These are phyloP conservation scores for Mycena rebaudengoi DNA, from an alignment of 768 basidiomycete species.

Conservation along the genomic window DNA sequence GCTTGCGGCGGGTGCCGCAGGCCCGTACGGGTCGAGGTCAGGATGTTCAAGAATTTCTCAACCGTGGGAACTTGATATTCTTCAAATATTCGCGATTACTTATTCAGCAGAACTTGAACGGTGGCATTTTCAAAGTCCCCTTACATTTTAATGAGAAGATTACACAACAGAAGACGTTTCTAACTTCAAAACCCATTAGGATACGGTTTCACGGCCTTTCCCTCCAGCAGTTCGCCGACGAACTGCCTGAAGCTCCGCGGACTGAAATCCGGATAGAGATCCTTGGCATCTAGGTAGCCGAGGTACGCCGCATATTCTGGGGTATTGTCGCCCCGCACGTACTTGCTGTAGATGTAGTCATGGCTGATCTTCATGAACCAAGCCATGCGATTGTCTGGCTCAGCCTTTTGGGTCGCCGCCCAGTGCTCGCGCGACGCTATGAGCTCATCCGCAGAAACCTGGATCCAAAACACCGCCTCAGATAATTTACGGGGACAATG, in stretches of 20 bases:
- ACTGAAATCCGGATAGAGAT: constrained; percentile 39
- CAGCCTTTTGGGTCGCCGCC: neutral
- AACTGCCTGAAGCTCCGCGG: constrained; percentile 12
- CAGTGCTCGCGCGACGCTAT: neutral
- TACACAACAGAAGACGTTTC: no score
- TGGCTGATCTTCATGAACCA: neutral
- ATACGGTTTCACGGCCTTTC: neutral
- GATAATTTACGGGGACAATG: no score
- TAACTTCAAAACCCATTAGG: no score
- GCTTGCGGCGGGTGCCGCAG: constrained; percentile 63
- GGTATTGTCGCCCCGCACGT: constrained; percentile 40
- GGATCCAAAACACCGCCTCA: no score
- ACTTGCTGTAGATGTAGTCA: constrained; percentile 34
- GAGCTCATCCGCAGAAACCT: constrained; percentile 9
- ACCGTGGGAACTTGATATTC: no score
- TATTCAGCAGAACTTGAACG: no score
- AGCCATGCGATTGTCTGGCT: neutral
- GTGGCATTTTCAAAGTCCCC: no score
- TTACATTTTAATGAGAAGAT: no score
- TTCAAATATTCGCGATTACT: no score
- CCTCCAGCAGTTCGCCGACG: constrained; percentile 14
- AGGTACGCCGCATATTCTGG: constrained; percentile 30
- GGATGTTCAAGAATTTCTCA: no score
- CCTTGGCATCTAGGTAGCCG: constrained; percentile 37
- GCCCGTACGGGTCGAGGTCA: constrained; percentile 88